Base-by-base conservation (phyloP, 768 basidiomycete genomes). In the Lanmaoa rubissima region DNA sequence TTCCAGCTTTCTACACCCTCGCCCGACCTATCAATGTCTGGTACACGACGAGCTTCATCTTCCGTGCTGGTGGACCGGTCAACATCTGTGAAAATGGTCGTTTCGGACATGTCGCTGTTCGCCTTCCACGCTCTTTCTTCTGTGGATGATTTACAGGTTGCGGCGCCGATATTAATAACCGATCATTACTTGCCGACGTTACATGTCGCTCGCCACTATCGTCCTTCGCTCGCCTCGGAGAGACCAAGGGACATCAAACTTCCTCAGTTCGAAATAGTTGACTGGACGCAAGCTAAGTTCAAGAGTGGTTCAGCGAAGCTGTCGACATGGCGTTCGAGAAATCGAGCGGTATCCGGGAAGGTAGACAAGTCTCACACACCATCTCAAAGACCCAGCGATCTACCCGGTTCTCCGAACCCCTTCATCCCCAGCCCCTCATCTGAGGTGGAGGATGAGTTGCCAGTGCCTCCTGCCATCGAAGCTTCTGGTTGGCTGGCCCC, bases 91-190 rank as follows among this genome's bases (percentile, higher is more conserved):
- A 64, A 51, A 39, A 17, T 72, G 24, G 50, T 64, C 5, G 41
- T 74, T 43, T 64, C 70, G 11, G 88, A 90, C 45, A 12, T 88
- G 1, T 86, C 87, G 16, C 63, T 82, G 11, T 86, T 89, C 60
- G 75, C 76, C 12, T 81, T 87, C 63, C 72, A 72, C 34, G 48
- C 65, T 9, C 48, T 61, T 34, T 59, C 63, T 16, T 58, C 64
- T 17, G 28, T 24, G 32, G 60, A 65, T 8, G 65, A 61, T 51
- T n/a, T 43, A 28, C 71, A 66, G 48, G 32, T 62, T 47, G 81
- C 85, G 26, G 78, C 80, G 14, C 93, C 93, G 13, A 72, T 96
- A 43, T 65, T 96, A 17, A 80, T 94, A 47, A 85, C 84, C 11
- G 94, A 95, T 64, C 79, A 78, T n/a, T 71, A 82, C 59, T 80